A percentile compares a stretch with the other conserved stretches of the same genome.
These are phyloP conservation scores for Amanita jacksonii DNA, from an alignment of 768 basidiomycete species.

Conservation along the genomic window DNA sequence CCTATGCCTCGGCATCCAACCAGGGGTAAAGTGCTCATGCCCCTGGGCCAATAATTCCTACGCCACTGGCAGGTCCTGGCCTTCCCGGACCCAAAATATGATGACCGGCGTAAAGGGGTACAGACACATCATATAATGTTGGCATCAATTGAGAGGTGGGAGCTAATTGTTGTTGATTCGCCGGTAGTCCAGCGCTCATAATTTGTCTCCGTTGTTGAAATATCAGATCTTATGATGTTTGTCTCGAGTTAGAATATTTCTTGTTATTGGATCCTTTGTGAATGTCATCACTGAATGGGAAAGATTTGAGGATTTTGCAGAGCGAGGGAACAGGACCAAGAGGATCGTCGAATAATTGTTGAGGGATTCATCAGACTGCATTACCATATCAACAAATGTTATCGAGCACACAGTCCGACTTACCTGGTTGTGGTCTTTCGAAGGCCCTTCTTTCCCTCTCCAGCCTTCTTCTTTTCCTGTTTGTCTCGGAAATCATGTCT, in stretches of 20 bases:
- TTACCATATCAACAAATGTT: background rate
- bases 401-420: background rate
- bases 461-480: conserved; percentile 72
- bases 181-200: background rate
- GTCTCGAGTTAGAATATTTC: conserved; percentile 16
- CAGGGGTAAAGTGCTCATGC: conserved; percentile 5
- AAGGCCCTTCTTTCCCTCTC: conserved; percentile 77
- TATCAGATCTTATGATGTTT: conserved; percentile 37
- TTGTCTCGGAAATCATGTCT: conserved; percentile 84
- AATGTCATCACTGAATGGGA: too few relatives aligned
- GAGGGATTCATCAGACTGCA: conserved; percentile 51
- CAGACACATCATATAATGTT: conserved; percentile 6
- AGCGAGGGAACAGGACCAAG: conserved; percentile 43
- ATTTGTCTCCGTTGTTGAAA: conserved; percentile 30
- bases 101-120: conserved; percentile 1
- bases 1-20: conserved; percentile 5
- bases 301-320: too few relatives aligned
- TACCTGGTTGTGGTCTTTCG: conserved; percentile 71
- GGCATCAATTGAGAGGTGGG: conserved; percentile 1
- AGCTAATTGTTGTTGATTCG: background rate
- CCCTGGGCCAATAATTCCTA: conserved; percentile 7
- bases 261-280: conserved; percentile 19
- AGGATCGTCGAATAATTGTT: conserved; percentile 38
- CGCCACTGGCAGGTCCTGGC: conserved; percentile 5
- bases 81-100: conserved; percentile 3